Conservation (phyloP, 306 rosid species). For the Cucumis cinereus region DNA sequence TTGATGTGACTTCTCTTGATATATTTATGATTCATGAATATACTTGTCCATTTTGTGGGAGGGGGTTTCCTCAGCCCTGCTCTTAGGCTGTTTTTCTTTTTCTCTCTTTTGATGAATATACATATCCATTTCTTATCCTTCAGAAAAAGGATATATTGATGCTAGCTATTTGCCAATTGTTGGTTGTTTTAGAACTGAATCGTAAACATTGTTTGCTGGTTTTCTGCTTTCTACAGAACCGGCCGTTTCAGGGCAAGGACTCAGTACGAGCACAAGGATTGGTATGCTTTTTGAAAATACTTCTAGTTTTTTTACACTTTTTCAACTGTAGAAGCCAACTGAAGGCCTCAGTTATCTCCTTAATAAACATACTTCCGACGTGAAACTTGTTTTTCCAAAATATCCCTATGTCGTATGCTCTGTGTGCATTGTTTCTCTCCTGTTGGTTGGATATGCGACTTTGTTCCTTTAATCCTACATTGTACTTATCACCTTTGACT, state of each 20-base stretch:
- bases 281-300: slow-evolving; percentile 34
- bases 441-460: neutral
- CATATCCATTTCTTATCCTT: no score
- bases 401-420: neutral
- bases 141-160: no score
- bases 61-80: no score
- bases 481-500: neutral
- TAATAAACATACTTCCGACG: neutral
- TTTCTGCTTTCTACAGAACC: slow-evolving; percentile 31
- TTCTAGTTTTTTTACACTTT: no score
- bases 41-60: no score
- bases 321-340: neutral
- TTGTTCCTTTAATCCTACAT: neutral
- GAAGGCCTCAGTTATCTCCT: neutral
- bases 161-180: neutral
- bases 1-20: neutral
- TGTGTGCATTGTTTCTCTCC: neutral
- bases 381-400: neutral
- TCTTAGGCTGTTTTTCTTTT: no score
- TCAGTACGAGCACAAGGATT: slow-evolving; percentile 28
- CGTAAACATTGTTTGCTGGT: neutral
- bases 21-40: no score
- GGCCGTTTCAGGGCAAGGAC: slow-evolving; percentile 13
- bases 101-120: no score
- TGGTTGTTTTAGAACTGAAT: neutral